These are phyloP conservation scores for Pythium aphanidermatum DNA, from an alignment of 352 stramenopile species.

Conservation along the genomic window DNA sequence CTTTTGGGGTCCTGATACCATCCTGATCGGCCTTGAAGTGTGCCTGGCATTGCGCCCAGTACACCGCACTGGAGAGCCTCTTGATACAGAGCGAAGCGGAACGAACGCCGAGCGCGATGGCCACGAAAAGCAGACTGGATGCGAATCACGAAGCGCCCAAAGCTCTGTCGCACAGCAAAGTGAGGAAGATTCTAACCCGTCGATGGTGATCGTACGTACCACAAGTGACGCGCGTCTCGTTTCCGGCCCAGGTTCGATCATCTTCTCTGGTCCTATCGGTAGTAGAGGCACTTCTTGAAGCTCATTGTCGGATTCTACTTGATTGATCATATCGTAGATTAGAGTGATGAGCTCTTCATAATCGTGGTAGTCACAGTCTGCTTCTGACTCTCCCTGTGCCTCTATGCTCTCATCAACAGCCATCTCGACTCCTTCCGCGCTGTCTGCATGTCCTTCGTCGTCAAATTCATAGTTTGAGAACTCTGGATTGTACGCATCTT, in stretches of 20 bases:
- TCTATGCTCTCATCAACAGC: background rate
- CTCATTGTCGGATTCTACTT: conserved; percentile 7
- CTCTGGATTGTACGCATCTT: too few relatives aligned
- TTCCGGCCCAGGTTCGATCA: background rate
- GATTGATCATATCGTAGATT: conserved; percentile 7
- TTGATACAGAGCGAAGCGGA: conserved; percentile 57
- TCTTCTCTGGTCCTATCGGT: too few relatives aligned
- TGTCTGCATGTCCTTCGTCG: too few relatives aligned
- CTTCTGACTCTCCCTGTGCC: background rate
- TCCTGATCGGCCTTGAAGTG: conserved; percentile 46
- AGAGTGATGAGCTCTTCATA: conserved; percentile 2
- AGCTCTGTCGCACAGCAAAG: conserved; percentile 12
- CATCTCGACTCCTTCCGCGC: too few relatives aligned
- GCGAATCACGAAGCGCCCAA: conserved; percentile 18
- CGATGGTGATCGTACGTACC: too few relatives aligned
- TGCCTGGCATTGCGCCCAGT: conserved; percentile 66
- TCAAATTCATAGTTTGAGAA: too few relatives aligned
- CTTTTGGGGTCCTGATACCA: conserved; percentile 79
- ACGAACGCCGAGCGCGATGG: conserved; percentile 38
- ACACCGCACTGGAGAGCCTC: conserved; percentile 57
- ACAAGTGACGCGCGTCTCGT: background rate
- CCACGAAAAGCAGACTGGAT: conserved; percentile 60
- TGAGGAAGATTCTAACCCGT: too few relatives aligned
- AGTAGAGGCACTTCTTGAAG: too few relatives aligned
- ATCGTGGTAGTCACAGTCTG: background rate